Conservation (phyloP, 129 eudicot genomes). For the Centaurea solstitialis region DNA sequence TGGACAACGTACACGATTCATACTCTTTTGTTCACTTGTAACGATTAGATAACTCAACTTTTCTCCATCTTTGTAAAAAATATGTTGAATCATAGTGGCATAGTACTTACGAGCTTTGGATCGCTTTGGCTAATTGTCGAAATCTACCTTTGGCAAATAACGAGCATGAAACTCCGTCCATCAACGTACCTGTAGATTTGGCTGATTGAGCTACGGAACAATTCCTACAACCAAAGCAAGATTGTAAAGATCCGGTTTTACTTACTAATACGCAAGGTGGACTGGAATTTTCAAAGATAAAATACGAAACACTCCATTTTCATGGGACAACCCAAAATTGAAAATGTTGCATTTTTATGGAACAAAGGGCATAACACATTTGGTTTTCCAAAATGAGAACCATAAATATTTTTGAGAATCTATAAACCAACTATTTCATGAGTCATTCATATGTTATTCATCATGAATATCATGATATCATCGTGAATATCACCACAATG, state of each 20-base stretch:
- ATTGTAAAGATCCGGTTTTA: neutral
- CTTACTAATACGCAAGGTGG: neutral
- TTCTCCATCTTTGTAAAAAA: conserved; percentile 1
- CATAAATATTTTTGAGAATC: neutral
- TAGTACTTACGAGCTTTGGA: neutral
- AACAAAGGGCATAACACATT: neutral
- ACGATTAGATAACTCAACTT: neutral
- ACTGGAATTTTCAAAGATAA: neutral
- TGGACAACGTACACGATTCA: neutral
- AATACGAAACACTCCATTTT: neutral
- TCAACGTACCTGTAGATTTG: neutral
- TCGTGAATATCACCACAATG: neutral
- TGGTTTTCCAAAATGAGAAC: neutral
- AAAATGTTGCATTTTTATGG: neutral
- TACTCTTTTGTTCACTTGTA: neutral
- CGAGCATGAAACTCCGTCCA: neutral
- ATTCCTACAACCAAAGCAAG: neutral
- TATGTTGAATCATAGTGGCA: neutral
- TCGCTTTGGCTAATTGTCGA: conserved; percentile 5
- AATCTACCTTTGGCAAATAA: conserved; percentile 5
- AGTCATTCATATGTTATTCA: neutral
- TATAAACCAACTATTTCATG: neutral
- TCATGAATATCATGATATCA: neutral
- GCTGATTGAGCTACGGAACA: neutral
- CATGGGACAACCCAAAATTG: neutral